These are phyloP conservation scores for Bryoglossum gracile DNA, from an alignment of 495 filamentous ascomycete genomes.

Conservation along the genomic window DNA sequence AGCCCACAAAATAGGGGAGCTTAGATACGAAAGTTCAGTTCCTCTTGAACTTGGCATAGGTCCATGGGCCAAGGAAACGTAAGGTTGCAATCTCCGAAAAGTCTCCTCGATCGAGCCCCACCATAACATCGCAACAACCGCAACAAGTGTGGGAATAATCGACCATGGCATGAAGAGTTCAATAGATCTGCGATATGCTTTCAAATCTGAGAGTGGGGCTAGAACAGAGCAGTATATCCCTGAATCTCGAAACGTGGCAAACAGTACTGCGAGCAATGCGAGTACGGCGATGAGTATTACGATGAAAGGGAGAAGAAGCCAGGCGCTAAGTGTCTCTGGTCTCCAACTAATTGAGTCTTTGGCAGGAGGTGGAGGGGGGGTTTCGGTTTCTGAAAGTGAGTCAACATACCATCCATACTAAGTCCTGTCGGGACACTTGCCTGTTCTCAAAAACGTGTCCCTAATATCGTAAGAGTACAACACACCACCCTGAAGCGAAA, in stretches of 20 bases:
- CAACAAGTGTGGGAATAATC: slow-evolving; percentile 24
- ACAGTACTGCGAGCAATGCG: slow-evolving; percentile 26
- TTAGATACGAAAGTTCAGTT: slow-evolving; percentile 27
- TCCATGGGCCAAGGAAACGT: slow-evolving; percentile 26
- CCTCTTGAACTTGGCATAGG: slow-evolving; percentile 16
- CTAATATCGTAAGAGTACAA: not conserved
- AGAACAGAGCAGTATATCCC: slow-evolving; percentile 31
- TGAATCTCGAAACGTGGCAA: slow-evolving; percentile 17
- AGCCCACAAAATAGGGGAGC: slow-evolving; percentile 29
- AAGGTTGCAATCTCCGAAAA: slow-evolving; percentile 31
- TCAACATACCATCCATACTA: no score
- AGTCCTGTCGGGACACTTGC: no score
- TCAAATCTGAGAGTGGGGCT: slow-evolving; percentile 27
- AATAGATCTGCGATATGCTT: slow-evolving; percentile 21
- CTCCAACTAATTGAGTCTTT: slow-evolving; percentile 1
- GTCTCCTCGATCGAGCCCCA: slow-evolving; percentile 33
- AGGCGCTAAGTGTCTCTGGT: slow-evolving; percentile 20
- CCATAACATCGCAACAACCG: slow-evolving; percentile 29
- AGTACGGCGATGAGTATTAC: slow-evolving; percentile 16
- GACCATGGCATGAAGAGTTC: slow-evolving; percentile 29
- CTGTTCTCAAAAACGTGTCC: not conserved
- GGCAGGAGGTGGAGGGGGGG: not conserved
- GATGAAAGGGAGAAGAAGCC: slow-evolving; percentile 20
- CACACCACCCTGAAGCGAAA: not conserved
- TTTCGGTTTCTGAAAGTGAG: no score